Evolutionary conservation across 495 filamentous ascomycete species (phyloP).

Genomic region (Aspergillus mulundensis): DNA sequence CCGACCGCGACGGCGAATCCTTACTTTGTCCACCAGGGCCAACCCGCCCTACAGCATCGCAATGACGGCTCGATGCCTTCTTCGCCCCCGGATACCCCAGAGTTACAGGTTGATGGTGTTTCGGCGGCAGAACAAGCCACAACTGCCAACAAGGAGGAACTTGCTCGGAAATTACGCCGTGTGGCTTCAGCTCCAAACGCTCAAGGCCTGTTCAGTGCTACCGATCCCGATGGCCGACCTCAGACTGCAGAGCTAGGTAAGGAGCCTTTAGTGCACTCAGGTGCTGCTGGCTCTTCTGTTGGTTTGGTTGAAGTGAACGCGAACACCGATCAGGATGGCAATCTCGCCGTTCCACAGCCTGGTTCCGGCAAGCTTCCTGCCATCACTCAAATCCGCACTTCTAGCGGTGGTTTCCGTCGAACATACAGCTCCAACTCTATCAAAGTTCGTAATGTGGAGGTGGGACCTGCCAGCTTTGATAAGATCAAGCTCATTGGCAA

Average conservation of each 20-base stretch:
- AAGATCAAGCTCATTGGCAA: slow-evolving; percentile 99
- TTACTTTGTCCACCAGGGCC: slow-evolving; percentile 95
- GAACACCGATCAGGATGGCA: slow-evolving; percentile 30
- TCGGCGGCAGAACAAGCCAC: slow-evolving; percentile 72
- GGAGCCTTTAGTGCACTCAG: slow-evolving; percentile 62
- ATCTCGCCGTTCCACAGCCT: slow-evolving; percentile 41
- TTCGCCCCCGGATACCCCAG: slow-evolving; percentile 90
- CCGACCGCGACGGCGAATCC: slow-evolving; percentile 95
- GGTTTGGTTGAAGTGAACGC: slow-evolving; percentile 47
- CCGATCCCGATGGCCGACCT: slow-evolving; percentile 63
- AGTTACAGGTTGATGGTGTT: slow-evolving; percentile 66
- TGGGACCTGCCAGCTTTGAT: slow-evolving; percentile 92
- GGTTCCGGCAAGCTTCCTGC: slow-evolving; percentile 40
- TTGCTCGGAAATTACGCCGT: slow-evolving; percentile 85
- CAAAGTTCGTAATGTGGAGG: slow-evolving; percentile 95
- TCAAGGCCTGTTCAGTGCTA: slow-evolving; percentile 78
- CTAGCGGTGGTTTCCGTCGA: slow-evolving; percentile 70
- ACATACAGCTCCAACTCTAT: slow-evolving; percentile 99
- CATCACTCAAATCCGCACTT: slow-evolving; percentile 51
- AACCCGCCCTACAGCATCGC: slow-evolving; percentile 86
- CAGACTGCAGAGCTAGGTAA: slow-evolving; percentile 78
- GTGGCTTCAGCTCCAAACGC: slow-evolving; percentile 97
- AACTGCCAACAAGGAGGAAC: slow-evolving; percentile 81
- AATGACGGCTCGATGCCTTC: slow-evolving; percentile 94
- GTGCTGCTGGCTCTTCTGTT: slow-evolving; percentile 50